Percentiles rank a stretch among this genome's conserved stretches.
These are phyloP conservation scores for Xylaria sp. DNA, from an alignment of 2,329 filamentous ascomycete genomes.

Conservation along the genomic window DNA sequence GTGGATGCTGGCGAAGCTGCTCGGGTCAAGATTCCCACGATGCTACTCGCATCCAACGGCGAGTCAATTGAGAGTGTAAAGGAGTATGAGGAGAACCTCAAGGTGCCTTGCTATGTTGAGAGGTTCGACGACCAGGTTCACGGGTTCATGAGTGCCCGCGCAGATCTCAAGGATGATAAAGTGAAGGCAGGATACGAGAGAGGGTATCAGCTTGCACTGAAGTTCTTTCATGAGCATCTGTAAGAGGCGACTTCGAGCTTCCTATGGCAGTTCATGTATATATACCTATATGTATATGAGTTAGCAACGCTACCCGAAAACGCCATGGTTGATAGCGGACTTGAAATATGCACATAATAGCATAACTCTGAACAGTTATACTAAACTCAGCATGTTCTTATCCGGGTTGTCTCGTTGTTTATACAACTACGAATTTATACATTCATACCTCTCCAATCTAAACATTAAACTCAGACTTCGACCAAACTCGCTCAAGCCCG, in stretches of 20 bases:
- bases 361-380: neutral
- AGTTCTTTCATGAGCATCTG: constrained; percentile 64
- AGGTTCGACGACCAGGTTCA: constrained; percentile 72
- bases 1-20: constrained; percentile 68
- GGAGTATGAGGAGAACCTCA: constrained; percentile 62
- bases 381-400: neutral
- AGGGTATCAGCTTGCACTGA: constrained; percentile 66
- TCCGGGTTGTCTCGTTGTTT: neutral
- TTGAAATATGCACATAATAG: neutral
- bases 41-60: constrained; percentile 71
- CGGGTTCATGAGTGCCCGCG: constrained; percentile 77
- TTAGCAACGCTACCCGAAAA: neutral
- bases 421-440: neutral
- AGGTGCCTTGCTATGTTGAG: constrained; percentile 67
- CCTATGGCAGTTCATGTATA: neutral
- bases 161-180: constrained; percentile 63
- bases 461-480: neutral
- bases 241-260: constrained; percentile 5
- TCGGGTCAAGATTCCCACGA: constrained; percentile 39
- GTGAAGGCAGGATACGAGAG: constrained; percentile 69
- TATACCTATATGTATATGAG: neutral
- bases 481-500: neutral
- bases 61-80: constrained; percentile 65
- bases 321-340: neutral
- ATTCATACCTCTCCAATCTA: neutral